A percentile compares a stretch with the other conserved stretches of the same genome.
These are phyloP conservation scores for Gaeumannomyces sp. DNA, from an alignment of 2,329 filamentous ascomycete species.

Conservation along the genomic window DNA sequence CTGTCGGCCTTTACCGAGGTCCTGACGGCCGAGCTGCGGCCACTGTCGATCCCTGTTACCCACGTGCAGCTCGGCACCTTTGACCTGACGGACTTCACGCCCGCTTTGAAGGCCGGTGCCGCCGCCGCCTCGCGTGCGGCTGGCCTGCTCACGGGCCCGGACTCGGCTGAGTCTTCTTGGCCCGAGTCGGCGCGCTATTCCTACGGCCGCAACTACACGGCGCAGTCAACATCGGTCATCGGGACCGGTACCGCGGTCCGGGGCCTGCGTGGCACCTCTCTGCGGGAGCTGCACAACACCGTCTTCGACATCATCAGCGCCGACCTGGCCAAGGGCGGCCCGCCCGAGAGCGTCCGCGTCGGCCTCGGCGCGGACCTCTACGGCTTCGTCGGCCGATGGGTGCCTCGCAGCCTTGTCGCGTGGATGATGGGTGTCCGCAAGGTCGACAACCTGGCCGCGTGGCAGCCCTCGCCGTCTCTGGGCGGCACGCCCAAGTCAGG, in stretches of 20 bases:
- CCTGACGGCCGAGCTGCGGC: constrained; percentile 70
- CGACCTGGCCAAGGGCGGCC: constrained; percentile 33
- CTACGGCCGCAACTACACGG: constrained; percentile 58
- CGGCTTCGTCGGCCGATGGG: constrained; percentile 75
- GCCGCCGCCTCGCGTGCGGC: constrained; percentile 13
- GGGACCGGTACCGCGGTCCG: constrained; percentile 47
- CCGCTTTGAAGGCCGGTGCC: constrained; percentile 32
- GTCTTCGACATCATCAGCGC: constrained; percentile 81
- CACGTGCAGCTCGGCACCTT: constrained; percentile 90
- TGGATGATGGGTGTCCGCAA: constrained; percentile 85
- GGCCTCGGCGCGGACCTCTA: constrained; percentile 82
- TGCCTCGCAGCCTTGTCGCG: constrained; percentile 70
- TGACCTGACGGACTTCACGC: constrained; percentile 66
- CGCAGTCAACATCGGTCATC: constrained; percentile 50
- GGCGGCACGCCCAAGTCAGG: constrained; percentile 21
- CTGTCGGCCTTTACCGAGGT: constrained; percentile 81
- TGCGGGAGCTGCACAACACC: constrained; percentile 75
- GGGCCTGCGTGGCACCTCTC: constrained; percentile 60
- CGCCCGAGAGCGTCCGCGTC: constrained; percentile 59
- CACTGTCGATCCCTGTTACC: constrained; percentile 70
- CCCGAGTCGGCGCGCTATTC: constrained; percentile 51
- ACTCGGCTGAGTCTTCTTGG: constrained; percentile 57
- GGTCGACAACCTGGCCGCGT: constrained; percentile 50
- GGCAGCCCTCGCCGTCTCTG: constrained; percentile 35
- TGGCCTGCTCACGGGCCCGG: constrained; percentile 32